phyloP scores from a whole-genome alignment of 805 yeast species.

The Candida mattraensis region DNA sequence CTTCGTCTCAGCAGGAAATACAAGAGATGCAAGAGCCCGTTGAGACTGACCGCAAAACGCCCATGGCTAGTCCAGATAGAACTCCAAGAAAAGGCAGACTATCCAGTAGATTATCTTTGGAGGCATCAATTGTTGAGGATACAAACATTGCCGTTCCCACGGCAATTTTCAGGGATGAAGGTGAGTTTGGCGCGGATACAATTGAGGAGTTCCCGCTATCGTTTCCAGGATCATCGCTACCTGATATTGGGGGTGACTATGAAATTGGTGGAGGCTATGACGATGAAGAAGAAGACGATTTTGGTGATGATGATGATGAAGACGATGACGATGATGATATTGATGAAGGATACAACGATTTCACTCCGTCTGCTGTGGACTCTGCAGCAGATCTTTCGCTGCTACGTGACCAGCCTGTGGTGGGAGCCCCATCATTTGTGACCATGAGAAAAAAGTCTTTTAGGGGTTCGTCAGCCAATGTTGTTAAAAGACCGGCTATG shows the following conservation, averaged over 20 bases:
- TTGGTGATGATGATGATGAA: constrained; percentile 13
- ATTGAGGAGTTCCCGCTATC: constrained; percentile 16
- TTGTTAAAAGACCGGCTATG: constrained; percentile 5
- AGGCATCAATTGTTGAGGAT: constrained; percentile 25
- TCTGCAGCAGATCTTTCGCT: constrained; percentile 21
- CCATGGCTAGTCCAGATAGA: constrained; percentile 15
- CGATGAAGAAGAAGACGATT: constrained; percentile 16
- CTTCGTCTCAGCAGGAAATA: background rate
- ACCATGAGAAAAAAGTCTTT: constrained; percentile 15
- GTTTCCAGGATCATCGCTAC: constrained; percentile 2
- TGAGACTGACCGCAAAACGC: background rate
- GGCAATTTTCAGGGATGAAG: constrained; percentile 32
- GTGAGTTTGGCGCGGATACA: constrained; percentile 25
- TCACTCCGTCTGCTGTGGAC: background rate
- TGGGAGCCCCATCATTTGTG: constrained; percentile 16
- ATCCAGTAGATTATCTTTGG: constrained; percentile 28
- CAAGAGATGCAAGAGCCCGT: background rate
- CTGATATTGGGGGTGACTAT: constrained; percentile 10
- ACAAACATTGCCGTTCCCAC: constrained; percentile 36
- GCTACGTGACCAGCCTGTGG: constrained; percentile 5
- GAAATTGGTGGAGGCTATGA: constrained; percentile 2
- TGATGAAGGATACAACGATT: background rate
- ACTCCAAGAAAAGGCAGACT: constrained; percentile 23
- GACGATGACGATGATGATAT: constrained; percentile 4
- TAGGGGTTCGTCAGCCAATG: constrained; percentile 2